Conservation (phyloP, 2,329 filamentous ascomycete genomes). For the Dothidotthia symphoricarpi region DNA sequence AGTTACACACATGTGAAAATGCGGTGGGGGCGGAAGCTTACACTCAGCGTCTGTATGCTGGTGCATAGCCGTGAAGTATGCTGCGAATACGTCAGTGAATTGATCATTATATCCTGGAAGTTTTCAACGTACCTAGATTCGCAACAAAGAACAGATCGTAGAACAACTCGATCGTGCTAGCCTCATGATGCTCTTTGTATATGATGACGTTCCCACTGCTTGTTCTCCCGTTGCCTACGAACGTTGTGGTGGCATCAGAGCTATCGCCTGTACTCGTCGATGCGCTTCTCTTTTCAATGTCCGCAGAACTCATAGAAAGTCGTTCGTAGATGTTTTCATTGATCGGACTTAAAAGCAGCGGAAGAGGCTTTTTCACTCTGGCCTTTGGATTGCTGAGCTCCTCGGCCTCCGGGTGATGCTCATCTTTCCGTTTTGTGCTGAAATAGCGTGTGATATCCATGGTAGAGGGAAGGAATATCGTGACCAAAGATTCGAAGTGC, state of each 20-base stretch:
- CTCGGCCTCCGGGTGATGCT: neutral
- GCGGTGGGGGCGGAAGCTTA: neutral
- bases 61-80: slow-evolving; percentile 58
- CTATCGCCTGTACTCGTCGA: slow-evolving; percentile 4
- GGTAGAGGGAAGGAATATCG: neutral
- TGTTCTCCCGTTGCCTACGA: slow-evolving; percentile 16
- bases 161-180: slow-evolving; percentile 57
- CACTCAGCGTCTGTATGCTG: slow-evolving; percentile 53
- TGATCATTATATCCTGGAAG: neutral
- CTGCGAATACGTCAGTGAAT: slow-evolving; percentile 20
- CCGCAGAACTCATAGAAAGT: slow-evolving; percentile 7
- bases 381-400: slow-evolving; percentile 1
- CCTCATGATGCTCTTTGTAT: slow-evolving; percentile 43
- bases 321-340: slow-evolving; percentile 20
- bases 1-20: neutral
- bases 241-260: slow-evolving; percentile 10
- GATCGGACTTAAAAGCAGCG: slow-evolving; percentile 19
- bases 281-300: slow-evolving; percentile 15
- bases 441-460: slow-evolving; percentile 24
- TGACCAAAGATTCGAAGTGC: too few species aligned
- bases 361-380: slow-evolving; percentile 10
- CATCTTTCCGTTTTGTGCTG: slow-evolving; percentile 12
- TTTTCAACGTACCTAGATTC: slow-evolving; percentile 49
- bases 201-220: slow-evolving; percentile 24
- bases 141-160: slow-evolving; percentile 63